Evolutionary conservation across 345 rosid genomes (phyloP).

Genomic region (Rhizophora apiculata): DNA sequence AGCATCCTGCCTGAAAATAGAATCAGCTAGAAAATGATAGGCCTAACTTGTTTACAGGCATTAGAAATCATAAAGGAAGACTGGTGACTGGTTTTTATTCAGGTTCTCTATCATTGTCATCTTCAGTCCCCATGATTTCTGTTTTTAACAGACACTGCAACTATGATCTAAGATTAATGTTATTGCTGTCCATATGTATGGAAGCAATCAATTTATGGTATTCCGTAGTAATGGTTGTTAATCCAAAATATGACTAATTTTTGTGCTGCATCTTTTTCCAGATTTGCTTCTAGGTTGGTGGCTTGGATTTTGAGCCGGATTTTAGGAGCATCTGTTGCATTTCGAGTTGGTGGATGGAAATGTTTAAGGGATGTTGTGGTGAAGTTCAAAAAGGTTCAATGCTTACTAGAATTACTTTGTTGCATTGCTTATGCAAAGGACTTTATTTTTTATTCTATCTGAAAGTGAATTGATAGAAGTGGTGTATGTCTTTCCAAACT

Average conservation of each 20-base stretch:
- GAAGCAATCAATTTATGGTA: constrained; percentile 1
- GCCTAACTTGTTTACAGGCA: too few relatives aligned
- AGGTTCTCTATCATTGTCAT: too few relatives aligned
- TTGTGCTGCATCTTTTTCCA: constrained; percentile 24
- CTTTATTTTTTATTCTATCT: background rate
- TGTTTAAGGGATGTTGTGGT: constrained; percentile 75
- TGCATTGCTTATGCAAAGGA: background rate
- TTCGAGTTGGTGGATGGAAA: constrained; percentile 94
- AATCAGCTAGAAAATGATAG: too few relatives aligned
- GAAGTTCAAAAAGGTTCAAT: constrained; percentile 76
- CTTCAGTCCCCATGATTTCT: too few relatives aligned
- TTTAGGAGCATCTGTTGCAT: constrained; percentile 69
- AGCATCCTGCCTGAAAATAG: too few relatives aligned
- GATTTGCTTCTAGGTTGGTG: constrained; percentile 68
- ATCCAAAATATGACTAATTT: background rate
- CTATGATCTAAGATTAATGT: too few relatives aligned
- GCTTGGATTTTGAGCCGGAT: constrained; percentile 81
- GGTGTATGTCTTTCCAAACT: background rate
- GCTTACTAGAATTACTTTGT: background rate
- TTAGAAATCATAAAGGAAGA: too few relatives aligned
- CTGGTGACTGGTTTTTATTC: too few relatives aligned
- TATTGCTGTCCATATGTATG: background rate
- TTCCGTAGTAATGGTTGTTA: background rate
- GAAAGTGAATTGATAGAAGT: background rate
- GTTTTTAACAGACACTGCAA: too few relatives aligned